Conservation (phyloP, 495 filamentous ascomycete species). For the Annulohypoxylon stygium region DNA sequence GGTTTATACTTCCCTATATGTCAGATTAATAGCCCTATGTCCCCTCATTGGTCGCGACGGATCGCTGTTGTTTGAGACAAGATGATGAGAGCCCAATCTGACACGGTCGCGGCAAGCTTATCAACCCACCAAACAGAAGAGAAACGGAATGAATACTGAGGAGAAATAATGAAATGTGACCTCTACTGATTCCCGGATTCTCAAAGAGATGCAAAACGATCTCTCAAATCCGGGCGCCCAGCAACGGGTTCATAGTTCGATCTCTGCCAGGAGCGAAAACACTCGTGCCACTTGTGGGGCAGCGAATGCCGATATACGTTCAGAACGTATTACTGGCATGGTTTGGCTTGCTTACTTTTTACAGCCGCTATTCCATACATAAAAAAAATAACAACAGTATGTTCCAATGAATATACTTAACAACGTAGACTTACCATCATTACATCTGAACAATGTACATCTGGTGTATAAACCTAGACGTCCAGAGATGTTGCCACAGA, state of each 20-base stretch:
- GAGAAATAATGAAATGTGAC: constrained; percentile 53
- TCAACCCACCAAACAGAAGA: constrained; percentile 19
- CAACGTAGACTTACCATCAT: constrained; percentile 5
- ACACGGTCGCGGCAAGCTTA: constrained; percentile 20
- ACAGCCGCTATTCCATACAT: not conserved
- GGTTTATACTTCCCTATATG: constrained; percentile 24
- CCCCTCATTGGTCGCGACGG: constrained; percentile 23
- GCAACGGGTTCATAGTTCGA: constrained; percentile 57
- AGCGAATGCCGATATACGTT: constrained; percentile 57
- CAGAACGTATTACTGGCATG: constrained; percentile 52
- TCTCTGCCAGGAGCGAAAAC: constrained; percentile 61
- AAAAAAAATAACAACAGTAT: constrained; percentile 3
- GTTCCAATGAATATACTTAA: constrained; percentile 3
- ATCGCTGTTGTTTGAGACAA: constrained; percentile 17
- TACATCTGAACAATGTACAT: not conserved
- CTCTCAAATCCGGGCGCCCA: constrained; percentile 64
- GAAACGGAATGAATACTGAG: constrained; percentile 42
- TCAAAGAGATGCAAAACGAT: constrained; percentile 61
- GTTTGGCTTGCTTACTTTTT: constrained; percentile 1
- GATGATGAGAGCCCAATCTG: constrained; percentile 37
- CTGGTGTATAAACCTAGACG: constrained; percentile 3
- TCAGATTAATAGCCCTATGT: constrained; percentile 24
- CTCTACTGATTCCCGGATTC: constrained; percentile 64
- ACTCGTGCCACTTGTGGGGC: constrained; percentile 54
- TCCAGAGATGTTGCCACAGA: constrained; percentile 12